These are phyloP conservation scores for Volvox reticuliferus DNA, from an alignment of 139 green algal species.

Conservation along the genomic window DNA sequence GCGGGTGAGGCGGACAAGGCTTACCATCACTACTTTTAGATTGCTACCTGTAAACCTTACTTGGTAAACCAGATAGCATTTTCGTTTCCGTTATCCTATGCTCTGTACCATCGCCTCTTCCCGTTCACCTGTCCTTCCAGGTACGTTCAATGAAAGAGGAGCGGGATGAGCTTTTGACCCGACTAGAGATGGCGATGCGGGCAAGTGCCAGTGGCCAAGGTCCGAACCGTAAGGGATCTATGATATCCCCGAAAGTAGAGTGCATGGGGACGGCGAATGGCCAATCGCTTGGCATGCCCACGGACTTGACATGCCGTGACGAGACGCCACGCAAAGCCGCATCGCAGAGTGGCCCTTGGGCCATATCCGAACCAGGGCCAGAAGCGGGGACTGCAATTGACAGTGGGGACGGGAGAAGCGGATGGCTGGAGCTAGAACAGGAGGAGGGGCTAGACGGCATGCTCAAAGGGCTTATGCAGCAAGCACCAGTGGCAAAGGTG, in stretches of 20 bases:
- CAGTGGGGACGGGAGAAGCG: background rate
- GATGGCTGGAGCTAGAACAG: background rate
- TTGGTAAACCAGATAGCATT: no score
- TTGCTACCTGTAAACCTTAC: no score
- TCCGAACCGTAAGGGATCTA: no score
- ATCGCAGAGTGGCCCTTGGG: background rate
- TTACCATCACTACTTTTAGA: no score
- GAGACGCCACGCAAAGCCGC: background rate
- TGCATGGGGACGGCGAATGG: background rate
- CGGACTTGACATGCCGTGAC: background rate
- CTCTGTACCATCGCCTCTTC: no score
- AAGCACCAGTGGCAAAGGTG: background rate
- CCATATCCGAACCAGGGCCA: background rate
- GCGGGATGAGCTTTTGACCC: slow-evolving; percentile 49
- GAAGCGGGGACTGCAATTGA: background rate
- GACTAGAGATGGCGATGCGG: slow-evolving; percentile 15
- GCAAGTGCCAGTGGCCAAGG: background rate
- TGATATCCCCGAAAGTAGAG: background rate
- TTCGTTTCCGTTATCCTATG: no score
- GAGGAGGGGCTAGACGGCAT: slow-evolving; percentile 31
- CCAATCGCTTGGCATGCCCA: background rate
- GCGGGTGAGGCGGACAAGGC: background rate
- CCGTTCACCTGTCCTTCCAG: background rate
- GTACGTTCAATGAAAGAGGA: slow-evolving; percentile 35
- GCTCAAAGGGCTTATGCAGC: slow-evolving; percentile 14